Base-by-base conservation (phyloP, 306 rosid species). In the Sindora glabra region DNA sequence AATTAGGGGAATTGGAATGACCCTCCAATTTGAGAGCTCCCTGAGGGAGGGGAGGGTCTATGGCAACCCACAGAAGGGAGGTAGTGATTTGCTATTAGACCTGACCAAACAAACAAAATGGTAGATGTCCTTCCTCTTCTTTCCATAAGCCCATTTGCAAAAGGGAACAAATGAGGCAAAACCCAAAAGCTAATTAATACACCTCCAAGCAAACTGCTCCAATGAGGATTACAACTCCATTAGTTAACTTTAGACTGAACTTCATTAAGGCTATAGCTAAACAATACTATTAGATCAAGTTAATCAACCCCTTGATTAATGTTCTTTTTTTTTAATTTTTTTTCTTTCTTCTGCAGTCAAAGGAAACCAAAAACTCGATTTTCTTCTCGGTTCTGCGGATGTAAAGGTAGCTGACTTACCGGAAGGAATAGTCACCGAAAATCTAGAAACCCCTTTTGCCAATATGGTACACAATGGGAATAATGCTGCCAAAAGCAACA, bases 131-230 rank as follows among this genome's bases (percentile, higher is more conserved):
- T 82, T 19, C 89, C 85, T 40, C 89, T 64, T 76, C 87, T 79
- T 34, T 91, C 92, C 89, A n/a, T n/a, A n/a, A n/a, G n/a, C n/a
- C n/a, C n/a, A n/a, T 84, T 87, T 7, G 87, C 89, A 62, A 87
- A 87, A 9, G 95, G 95, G 65, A 79, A 87, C 4, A 82, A 59
- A 72, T 87, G 96, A 64, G 78, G 59, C 72, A 87, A 42, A 8
- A 84, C 95, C 96, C 96, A 87, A 38, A 84, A 79, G 77, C 89
- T 87, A 64, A 87, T 84, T 47, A 84, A 87, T 24, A 72, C 76
- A 18, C 92, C 96, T 32, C 89, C 96, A 40, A 82, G 73, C 70
- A 87, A 64, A 26, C 62, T 69, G 67, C 85, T 78, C 92, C 89
- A 84, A 0, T 79, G n/a, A 1, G 77, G 81, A 22, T 55, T 11